Evolutionary conservation across 2,329 filamentous ascomycete genomes (phyloP).

Genomic region (Plenodomus biglobosus): DNA sequence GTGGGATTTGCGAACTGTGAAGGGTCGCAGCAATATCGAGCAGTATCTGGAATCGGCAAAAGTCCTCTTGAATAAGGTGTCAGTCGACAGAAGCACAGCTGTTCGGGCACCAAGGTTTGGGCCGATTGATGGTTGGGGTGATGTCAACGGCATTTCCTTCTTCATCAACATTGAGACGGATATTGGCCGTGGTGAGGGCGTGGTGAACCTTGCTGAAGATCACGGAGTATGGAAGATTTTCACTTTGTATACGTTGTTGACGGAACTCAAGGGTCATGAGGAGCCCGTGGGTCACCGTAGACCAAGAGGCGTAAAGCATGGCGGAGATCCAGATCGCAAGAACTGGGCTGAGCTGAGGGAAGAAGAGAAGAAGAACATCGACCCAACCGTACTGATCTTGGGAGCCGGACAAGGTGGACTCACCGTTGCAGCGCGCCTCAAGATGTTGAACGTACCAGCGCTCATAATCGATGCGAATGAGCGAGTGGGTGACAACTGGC

Average conservation of each 20-base stretch:
- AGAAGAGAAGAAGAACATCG: slow-evolving; percentile 27
- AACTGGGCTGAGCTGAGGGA: slow-evolving; percentile 37
- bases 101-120: slow-evolving; percentile 27
- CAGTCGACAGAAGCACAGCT: slow-evolving; percentile 32
- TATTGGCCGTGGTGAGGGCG: slow-evolving; percentile 36
- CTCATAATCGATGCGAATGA: slow-evolving; percentile 50
- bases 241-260: slow-evolving; percentile 43
- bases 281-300: slow-evolving; percentile 28
- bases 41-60: slow-evolving; percentile 40
- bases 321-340: slow-evolving; percentile 30
- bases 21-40: slow-evolving; percentile 48
- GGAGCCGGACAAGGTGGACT: slow-evolving; percentile 51
- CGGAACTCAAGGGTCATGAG: slow-evolving; percentile 42
- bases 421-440: slow-evolving; percentile 47
- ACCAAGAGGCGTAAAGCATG: slow-evolving; percentile 34
- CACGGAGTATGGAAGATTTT: slow-evolving; percentile 45
- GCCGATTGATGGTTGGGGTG: slow-evolving; percentile 32
- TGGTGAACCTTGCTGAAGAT: slow-evolving; percentile 39
- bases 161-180: slow-evolving; percentile 36
- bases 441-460: slow-evolving; percentile 47
- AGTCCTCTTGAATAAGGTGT: slow-evolving; percentile 33
- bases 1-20: slow-evolving; percentile 59
- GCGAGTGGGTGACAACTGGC: slow-evolving; percentile 51
- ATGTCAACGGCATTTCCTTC: slow-evolving; percentile 32
- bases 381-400: slow-evolving; percentile 36